A percentile compares a stretch with the other conserved stretches of the same genome.
Evolutionary conservation across 257 asterid genomes (phyloP).

Genomic region (Striga asiatica): DNA sequence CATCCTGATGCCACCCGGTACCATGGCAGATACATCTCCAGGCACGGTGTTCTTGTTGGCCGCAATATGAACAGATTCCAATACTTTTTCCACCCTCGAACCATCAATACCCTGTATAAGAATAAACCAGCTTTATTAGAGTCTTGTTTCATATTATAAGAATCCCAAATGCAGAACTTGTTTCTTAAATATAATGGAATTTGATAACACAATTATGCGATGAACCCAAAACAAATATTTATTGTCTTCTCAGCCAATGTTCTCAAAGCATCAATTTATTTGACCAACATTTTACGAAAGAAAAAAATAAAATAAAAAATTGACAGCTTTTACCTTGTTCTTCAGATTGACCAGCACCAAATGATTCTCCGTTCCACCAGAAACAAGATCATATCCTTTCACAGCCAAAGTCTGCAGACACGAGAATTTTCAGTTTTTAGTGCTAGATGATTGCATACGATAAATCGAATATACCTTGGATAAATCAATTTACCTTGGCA

Average conservation of each 20-base stretch:
- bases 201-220: not conserved
- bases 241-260: not conserved
- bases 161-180: not conserved
- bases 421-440: no score
- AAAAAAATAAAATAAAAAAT: not conserved
- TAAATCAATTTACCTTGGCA: conserved; percentile 37
- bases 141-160: no score
- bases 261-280: not conserved
- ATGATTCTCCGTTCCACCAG: conserved; percentile 99
- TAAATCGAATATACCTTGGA: not conserved
- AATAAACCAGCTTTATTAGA: no score
- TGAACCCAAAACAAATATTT: not conserved
- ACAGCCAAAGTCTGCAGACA: conserved; percentile 61
- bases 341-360: conserved; percentile 78
- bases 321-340: conserved; percentile 52
- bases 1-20: conserved; percentile 98
- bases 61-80: conserved; percentile 91
- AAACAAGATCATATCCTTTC: conserved; percentile 70
- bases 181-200: not conserved
- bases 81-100: conserved; percentile 86
- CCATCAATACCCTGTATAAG: conserved; percentile 87
- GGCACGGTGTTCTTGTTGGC: conserved; percentile 97
- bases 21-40: conserved; percentile 99
- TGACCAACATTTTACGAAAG: not conserved
- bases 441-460: no score